Evolutionary conservation across 2,329 filamentous ascomycete genomes (phyloP), one percentile per base, ranked within the genome.

Genomic region (Xenoacremonium recifei): DNA sequence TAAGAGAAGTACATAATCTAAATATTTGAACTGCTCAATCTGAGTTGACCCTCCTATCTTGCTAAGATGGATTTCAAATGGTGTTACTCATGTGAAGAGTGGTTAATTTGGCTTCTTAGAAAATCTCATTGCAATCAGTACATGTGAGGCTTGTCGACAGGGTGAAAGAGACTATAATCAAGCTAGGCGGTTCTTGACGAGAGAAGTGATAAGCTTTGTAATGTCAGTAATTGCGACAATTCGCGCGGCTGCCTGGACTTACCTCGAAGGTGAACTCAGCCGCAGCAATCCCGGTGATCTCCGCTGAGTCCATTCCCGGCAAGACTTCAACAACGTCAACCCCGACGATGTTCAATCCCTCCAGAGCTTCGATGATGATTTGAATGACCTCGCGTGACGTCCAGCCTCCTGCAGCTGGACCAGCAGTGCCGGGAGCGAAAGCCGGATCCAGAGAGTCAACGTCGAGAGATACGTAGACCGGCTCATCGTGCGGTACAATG

Each of bases 311-410:
- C 23, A 29, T 37, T 12, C 21, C 35, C 6, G 35, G 35, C 10
- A 37, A 29, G n/a, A 42, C 34, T 17, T 42, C 40, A 12, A 42
- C 40, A 20, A 42, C 27, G 16, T 42, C 40, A 2, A 31, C 40
- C 13, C 40, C 40, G 4, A 42, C 40, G n/a, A 42, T 32, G 9
- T 42, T 37, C 7, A 37, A 13, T 11, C 40, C 40, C 6, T 30
- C 25, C 12, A 42, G 23, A 4, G 25, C 25, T 16, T 42, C 35
- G 16, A 37, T 37, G 21, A 42, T 42, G 13, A 42, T 37, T 17
- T 36, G 40, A 21, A 33, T 42, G 13, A 42, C 19, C n/a, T 42
- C 40, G 5, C 40, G 23, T 12, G 40, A 25, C 3, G 40, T 42
- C 40, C 40, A 42, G 5, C 34, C 40, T n/a, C 40, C 40, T 15